A percentile compares a stretch with the other conserved stretches of the same genome.
These are phyloP conservation scores for Solanum pennellii DNA, from an alignment of 257 asterid genomes.

Conservation along the genomic window DNA sequence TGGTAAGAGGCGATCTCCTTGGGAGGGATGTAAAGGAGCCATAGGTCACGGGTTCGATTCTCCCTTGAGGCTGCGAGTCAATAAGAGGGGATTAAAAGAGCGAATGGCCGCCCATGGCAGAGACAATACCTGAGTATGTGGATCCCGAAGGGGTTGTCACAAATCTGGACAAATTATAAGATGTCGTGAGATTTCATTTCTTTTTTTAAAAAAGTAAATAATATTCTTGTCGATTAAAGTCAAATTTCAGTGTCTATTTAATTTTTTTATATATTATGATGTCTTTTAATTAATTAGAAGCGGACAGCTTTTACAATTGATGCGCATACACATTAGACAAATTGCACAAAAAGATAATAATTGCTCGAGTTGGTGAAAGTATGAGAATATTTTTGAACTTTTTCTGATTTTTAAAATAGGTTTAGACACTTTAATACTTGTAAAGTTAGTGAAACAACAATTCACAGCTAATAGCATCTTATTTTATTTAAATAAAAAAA, in stretches of 20 bases:
- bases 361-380: background rate
- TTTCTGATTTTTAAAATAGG: too few relatives aligned
- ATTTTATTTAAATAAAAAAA: too few relatives aligned
- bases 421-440: background rate
- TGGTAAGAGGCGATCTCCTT: too few relatives aligned
- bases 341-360: background rate
- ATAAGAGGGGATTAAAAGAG: too few relatives aligned
- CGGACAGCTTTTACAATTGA: background rate
- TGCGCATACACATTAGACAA: background rate
- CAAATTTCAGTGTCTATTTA: background rate
- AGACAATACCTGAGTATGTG: too few relatives aligned
- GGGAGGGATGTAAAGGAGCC: too few relatives aligned
- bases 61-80: too few relatives aligned
- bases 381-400: background rate
- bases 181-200: background rate
- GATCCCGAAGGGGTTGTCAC: too few relatives aligned
- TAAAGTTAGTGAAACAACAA: background rate
- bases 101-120: too few relatives aligned
- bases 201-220: too few relatives aligned
- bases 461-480: background rate
- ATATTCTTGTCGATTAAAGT: background rate
- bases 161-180: background rate
- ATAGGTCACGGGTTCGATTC: too few relatives aligned
- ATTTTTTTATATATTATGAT: background rate
- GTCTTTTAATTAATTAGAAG: background rate